phyloP scores from a whole-genome alignment of 2,329 filamentous ascomycete genomes.

The Aureobasidium pullulans region DNA sequence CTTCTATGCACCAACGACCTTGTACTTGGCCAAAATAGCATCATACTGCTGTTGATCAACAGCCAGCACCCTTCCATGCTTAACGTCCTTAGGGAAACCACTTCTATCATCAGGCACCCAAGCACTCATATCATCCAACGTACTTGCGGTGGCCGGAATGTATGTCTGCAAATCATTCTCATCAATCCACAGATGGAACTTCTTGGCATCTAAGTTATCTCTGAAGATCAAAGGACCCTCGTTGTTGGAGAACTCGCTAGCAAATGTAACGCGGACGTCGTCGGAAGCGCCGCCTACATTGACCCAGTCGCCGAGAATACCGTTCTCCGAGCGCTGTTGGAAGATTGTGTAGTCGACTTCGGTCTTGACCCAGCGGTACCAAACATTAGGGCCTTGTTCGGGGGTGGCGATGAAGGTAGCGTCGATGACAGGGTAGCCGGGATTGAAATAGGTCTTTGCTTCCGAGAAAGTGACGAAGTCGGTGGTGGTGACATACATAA shows the following conservation, averaged over 20 bases:
- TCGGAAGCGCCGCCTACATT: background rate
- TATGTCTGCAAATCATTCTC: constrained; percentile 3
- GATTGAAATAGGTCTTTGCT: background rate
- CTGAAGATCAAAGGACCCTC: background rate
- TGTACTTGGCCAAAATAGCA: background rate
- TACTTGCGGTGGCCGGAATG: background rate
- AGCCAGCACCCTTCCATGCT: background rate
- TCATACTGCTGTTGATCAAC: background rate
- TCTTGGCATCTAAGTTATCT: background rate
- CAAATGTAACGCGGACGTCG: background rate
- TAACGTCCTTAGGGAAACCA: background rate
- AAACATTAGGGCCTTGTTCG: background rate
- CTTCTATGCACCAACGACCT: background rate
- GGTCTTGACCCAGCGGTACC: constrained; percentile 4
- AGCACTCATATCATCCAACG: constrained; percentile 4
- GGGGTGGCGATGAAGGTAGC: background rate
- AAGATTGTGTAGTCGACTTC: constrained; percentile 2
- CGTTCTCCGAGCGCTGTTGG: background rate
- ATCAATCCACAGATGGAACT: constrained; percentile 1
- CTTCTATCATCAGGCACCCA: constrained; percentile 1
- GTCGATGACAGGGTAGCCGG: background rate
- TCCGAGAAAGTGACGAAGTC: background rate
- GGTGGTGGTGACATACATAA: background rate
- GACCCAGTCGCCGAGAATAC: background rate
- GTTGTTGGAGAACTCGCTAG: background rate